phyloP scores from a whole-genome alignment of 2,329 filamentous ascomycete species.

The Xylariaceae sp. region DNA sequence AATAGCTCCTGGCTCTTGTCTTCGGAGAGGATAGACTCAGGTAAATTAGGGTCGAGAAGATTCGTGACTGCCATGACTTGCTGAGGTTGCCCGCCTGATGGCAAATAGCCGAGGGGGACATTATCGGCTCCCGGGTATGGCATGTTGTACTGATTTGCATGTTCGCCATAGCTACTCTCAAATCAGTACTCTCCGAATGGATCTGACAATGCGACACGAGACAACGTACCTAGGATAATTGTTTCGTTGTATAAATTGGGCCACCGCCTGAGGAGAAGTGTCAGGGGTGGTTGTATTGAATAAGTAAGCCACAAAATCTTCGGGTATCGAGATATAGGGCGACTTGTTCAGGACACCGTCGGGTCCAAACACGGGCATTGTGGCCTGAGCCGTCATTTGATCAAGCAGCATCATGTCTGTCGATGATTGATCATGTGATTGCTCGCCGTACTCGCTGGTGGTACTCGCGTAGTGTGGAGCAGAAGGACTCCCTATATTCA shows the following conservation, averaged over 20 bases:
- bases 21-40: constrained; percentile 78
- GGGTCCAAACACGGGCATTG: constrained; percentile 82
- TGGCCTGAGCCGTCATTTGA: constrained; percentile 60
- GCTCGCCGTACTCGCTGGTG: constrained; percentile 44
- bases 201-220: neutral
- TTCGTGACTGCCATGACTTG: constrained; percentile 90
- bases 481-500: constrained; percentile 33
- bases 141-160: constrained; percentile 45
- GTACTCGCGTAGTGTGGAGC: constrained; percentile 36
- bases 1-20: constrained; percentile 82
- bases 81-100: constrained; percentile 54
- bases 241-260: constrained; percentile 45
- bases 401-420: constrained; percentile 58
- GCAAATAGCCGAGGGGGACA: constrained; percentile 51
- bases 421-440: constrained; percentile 38
- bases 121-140: constrained; percentile 48
- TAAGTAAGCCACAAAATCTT: constrained; percentile 81
- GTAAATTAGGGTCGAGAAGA: constrained; percentile 73
- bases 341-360: constrained; percentile 78
- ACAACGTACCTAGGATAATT: constrained; percentile 46
- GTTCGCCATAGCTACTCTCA: constrained; percentile 48
- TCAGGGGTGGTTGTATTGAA: constrained; percentile 66
- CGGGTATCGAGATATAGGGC: constrained; percentile 76
- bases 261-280: constrained; percentile 45
- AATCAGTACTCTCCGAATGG: constrained; percentile 14